Evolutionary conservation across 139 green algal species (phyloP).

Genomic region (Chlorella sp.): DNA sequence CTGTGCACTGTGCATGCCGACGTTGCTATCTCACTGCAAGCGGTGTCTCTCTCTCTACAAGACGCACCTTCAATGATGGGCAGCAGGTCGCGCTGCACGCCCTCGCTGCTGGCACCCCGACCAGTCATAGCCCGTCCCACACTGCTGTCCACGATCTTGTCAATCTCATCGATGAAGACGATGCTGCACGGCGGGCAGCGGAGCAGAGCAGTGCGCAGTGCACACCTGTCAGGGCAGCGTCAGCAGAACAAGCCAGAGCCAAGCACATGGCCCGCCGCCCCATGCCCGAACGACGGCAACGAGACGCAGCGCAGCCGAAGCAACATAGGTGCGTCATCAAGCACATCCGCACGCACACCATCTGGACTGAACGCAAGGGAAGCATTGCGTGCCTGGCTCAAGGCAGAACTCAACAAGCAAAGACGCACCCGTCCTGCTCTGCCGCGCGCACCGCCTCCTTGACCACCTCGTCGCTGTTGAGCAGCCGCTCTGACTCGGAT

Average conservation of each 20-base stretch:
- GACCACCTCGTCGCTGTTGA: constrained; percentile 31
- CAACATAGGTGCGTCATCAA: too few species aligned
- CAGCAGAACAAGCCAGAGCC: too few species aligned
- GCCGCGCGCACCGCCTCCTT: constrained; percentile 68
- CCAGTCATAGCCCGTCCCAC: constrained; percentile 5
- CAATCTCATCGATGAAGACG: constrained; percentile 96
- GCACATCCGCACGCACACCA: too few species aligned
- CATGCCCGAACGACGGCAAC: not conserved
- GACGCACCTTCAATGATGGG: constrained; percentile 90
- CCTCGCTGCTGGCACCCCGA: constrained; percentile 31
- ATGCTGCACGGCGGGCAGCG: constrained; percentile 45
- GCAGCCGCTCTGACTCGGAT: constrained; percentile 40
- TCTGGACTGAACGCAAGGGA: too few species aligned
- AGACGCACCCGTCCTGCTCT: constrained; percentile 39
- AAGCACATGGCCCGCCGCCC: not conserved
- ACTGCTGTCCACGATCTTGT: constrained; percentile 86
- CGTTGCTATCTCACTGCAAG: too few species aligned
- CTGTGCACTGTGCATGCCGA: not conserved
- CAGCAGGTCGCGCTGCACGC: constrained; percentile 67
- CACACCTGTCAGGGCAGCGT: too few species aligned
- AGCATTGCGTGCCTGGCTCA: too few species aligned
- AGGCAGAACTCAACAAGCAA: not conserved
- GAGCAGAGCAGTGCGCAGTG: too few species aligned
- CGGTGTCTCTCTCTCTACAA: too few species aligned
- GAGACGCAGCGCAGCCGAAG: not conserved